Percentiles rank a stretch among this genome's conserved stretches.
Evolutionary conservation across 371 early-diverging fungal species (phyloP).

Genomic region (Chytridium lagenaria): DNA sequence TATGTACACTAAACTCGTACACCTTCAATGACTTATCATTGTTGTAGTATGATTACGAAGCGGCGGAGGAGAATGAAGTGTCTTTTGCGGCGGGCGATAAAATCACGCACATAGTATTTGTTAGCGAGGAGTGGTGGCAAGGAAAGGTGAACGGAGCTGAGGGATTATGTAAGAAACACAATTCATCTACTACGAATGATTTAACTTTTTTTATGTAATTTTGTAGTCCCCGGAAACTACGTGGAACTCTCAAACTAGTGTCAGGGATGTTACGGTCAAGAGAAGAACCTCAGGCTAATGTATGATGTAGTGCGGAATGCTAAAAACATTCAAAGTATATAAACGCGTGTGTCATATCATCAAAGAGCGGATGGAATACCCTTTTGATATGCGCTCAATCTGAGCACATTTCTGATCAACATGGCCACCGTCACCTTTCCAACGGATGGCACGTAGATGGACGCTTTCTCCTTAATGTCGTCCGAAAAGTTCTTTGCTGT

Average conservation of each 20-base stretch:
- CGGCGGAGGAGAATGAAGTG: conserved; percentile 88
- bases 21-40: conserved; percentile 8
- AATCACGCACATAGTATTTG: conserved; percentile 79
- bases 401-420: conserved; percentile 92
- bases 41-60: conserved; percentile 83
- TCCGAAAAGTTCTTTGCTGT: conserved; percentile 90
- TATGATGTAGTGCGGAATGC: not conserved
- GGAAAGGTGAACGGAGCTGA: conserved; percentile 42
- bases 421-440: conserved; percentile 98
- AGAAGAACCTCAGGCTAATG: not conserved
- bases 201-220: too few relatives aligned
- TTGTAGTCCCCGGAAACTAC: conserved; percentile 34
- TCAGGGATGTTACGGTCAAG: too few relatives aligned
- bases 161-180: conserved; percentile 46
- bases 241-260: conserved; percentile 30
- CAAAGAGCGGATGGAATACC: not conserved
- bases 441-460: conserved; percentile 93
- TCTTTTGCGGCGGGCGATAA: conserved; percentile 77
- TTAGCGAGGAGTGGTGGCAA: conserved; percentile 92
- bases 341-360: too few relatives aligned
- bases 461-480: conserved; percentile 82
- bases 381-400: conserved; percentile 60
- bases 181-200: too few relatives aligned
- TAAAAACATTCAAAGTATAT: not conserved
- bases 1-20: not conserved